A percentile compares a stretch with the other conserved stretches of the same genome.
Conservation (phyloP, 2,329 filamentous ascomycete genomes). For the Penicillium thymicola region DNA sequence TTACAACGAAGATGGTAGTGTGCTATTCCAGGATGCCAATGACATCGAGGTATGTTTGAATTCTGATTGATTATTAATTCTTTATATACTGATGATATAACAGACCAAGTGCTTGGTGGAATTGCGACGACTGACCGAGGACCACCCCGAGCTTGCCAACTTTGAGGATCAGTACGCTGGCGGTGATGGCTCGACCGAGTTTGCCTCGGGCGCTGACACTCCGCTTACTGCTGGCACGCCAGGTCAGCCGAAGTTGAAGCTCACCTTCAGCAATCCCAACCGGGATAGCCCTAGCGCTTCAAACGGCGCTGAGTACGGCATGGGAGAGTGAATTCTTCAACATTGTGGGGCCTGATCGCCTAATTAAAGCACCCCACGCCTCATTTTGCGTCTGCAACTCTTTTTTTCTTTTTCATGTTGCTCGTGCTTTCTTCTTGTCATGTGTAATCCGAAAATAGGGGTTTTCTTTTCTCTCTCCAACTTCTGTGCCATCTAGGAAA, state of each 20-base stretch:
- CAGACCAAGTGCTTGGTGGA: slow-evolving; percentile 52
- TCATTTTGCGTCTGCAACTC: slow-evolving; percentile 1
- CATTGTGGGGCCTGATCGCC: neutral
- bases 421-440: slow-evolving; percentile 8
- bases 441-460: slow-evolving; percentile 13
- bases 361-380: neutral
- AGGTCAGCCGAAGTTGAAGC: slow-evolving; percentile 64
- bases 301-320: slow-evolving; percentile 33
- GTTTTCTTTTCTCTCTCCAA: neutral
- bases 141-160: slow-evolving; percentile 56
- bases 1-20: slow-evolving; percentile 93
- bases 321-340: slow-evolving; percentile 29
- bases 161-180: slow-evolving; percentile 52
- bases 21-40: slow-evolving; percentile 89
- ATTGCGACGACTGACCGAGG: slow-evolving; percentile 53
- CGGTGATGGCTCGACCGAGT: slow-evolving; percentile 52
- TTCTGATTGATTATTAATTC: neutral
- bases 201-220: slow-evolving; percentile 52
- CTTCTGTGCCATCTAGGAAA: slow-evolving; percentile 11
- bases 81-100: neutral
- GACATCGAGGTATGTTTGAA: slow-evolving; percentile 75
- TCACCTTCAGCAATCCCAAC: slow-evolving; percentile 54
- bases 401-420: neutral
- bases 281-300: slow-evolving; percentile 33
- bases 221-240: slow-evolving; percentile 58